Evolutionary conservation across 2,329 filamentous ascomycete species (phyloP).

Genomic region (Fulvia fulva): DNA sequence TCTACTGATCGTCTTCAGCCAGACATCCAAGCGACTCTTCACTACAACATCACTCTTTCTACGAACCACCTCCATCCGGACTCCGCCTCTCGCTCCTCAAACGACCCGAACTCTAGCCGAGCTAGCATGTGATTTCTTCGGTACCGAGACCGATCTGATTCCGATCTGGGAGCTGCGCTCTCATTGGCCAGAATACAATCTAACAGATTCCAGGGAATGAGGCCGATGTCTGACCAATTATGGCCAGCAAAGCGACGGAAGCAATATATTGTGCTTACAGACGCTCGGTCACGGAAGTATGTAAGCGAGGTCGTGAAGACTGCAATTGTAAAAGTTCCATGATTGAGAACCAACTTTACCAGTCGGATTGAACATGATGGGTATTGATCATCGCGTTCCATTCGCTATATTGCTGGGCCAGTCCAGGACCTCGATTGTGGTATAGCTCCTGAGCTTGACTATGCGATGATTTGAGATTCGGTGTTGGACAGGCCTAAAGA

Average conservation of each 20-base stretch:
- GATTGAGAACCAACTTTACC: neutral
- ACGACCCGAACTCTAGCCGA: neutral
- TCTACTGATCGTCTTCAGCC: neutral
- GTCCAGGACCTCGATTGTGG: no score
- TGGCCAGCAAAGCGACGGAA: neutral
- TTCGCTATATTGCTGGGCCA: no score
- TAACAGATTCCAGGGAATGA: neutral
- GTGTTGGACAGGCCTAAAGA: no score
- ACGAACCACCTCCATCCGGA: no score
- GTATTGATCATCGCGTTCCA: neutral
- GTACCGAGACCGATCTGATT: neutral
- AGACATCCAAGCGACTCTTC: neutral
- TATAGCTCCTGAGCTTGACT: no score
- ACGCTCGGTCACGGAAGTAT: no score
- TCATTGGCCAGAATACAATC: neutral
- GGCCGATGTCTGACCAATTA: neutral
- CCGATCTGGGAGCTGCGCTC: neutral
- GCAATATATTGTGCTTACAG: neutral
- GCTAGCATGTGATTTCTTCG: neutral
- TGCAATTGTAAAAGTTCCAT: neutral
- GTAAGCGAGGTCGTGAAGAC: neutral
- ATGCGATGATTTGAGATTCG: no score
- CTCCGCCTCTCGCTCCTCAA: neutral
- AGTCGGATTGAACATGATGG: no score
- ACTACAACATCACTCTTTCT: neutral